A percentile compares a stretch with the other conserved stretches of the same genome.
Conservation (phyloP, 1,139 yeast species). For the Saccharomyces hybrid region DNA sequence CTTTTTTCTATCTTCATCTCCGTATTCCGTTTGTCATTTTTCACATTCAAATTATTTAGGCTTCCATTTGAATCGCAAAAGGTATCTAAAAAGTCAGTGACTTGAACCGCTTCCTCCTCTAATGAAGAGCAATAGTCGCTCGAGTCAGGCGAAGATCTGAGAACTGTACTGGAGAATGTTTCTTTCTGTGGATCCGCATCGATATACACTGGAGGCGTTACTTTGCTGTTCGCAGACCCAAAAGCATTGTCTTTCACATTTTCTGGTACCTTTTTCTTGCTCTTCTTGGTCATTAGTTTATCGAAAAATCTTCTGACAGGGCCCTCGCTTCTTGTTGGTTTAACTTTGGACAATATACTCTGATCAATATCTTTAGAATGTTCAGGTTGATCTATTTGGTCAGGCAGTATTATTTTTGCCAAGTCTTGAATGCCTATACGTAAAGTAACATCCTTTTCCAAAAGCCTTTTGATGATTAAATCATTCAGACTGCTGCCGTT, state of each 20-base stretch:
- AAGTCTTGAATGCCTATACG: constrained; percentile 15
- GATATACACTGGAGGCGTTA: not conserved
- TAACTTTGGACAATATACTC: not conserved
- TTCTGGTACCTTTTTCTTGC: not conserved
- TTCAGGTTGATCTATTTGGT: no score
- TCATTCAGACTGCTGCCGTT: constrained; percentile 11
- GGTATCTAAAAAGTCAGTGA: constrained; percentile 2
- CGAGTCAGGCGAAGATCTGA: not conserved
- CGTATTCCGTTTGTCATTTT: not conserved
- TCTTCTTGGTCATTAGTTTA: constrained; percentile 4
- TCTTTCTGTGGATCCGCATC: not conserved
- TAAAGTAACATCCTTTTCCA: constrained; percentile 15
- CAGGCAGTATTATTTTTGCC: not conserved
- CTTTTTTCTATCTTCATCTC: not conserved
- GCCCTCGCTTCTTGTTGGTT: not conserved
- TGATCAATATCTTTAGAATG: not conserved
- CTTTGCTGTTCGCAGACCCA: not conserved
- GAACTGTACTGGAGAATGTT: not conserved
- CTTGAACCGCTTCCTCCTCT: constrained; percentile 4
- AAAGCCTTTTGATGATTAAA: constrained; percentile 13
- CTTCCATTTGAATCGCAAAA: not conserved
- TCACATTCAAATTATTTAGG: not conserved
- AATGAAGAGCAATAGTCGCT: not conserved
- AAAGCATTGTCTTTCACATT: not conserved
- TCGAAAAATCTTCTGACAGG: constrained; percentile 5